Evolutionary conservation across 352 stramenopile genomes (phyloP).

Genomic region (Globisporangium middletonii): DNA sequence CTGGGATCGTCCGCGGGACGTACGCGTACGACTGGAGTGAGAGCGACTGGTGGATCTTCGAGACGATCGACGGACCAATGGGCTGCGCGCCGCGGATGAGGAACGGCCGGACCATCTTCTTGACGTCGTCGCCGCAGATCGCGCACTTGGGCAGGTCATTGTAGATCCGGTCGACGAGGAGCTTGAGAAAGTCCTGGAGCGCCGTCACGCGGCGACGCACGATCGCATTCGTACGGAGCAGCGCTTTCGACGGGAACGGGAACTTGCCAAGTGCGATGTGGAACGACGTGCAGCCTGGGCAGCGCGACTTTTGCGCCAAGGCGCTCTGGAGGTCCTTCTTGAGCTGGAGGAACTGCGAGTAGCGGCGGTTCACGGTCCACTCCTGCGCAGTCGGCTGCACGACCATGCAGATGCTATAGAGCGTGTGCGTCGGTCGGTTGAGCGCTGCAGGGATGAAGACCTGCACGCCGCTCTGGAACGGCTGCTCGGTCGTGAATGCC

Average conservation of each 20-base stretch:
- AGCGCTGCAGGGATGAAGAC: conserved; percentile 80
- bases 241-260: conserved; percentile 59
- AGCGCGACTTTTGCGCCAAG: conserved; percentile 33
- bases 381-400: conserved; percentile 76
- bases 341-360: conserved; percentile 83
- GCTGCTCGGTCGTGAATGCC: conserved; percentile 5
- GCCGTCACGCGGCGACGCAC: conserved; percentile 59
- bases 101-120: conserved; percentile 72
- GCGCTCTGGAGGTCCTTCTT: conserved; percentile 56
- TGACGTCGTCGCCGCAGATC: conserved; percentile 57
- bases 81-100: conserved; percentile 72
- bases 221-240: conserved; percentile 63
- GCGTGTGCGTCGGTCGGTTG: conserved; percentile 75
- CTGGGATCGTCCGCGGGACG: conserved; percentile 33
- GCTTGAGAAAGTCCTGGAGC: conserved; percentile 71
- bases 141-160: conserved; percentile 71
- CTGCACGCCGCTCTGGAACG: conserved; percentile 46
- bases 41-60: conserved; percentile 71
- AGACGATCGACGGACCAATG: conserved; percentile 57
- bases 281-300: conserved; percentile 63
- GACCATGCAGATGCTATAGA: conserved; percentile 80
- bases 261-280: conserved; percentile 52
- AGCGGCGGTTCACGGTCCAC: conserved; percentile 82
- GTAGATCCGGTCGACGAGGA: conserved; percentile 61
- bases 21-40: conserved; percentile 60